Evolutionary conservation across 78 protist species (phyloP).

Genomic region (slime mould (Dictyostelium discoideum)): DNA sequence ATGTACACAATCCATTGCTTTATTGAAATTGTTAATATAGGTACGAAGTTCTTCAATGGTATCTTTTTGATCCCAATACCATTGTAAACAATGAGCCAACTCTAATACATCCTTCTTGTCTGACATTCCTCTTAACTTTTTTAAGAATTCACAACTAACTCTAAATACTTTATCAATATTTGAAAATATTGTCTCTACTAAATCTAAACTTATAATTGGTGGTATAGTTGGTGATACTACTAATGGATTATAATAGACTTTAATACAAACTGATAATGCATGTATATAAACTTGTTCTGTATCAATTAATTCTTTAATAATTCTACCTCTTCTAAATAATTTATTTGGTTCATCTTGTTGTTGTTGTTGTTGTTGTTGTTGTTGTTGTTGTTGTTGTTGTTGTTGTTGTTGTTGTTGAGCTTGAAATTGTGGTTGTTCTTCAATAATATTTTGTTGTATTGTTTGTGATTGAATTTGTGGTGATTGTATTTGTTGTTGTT

Average conservation of each 20-base stretch:
- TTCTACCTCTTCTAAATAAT: constrained; percentile 43
- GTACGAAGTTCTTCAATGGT: constrained; percentile 44
- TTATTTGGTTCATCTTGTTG: constrained; percentile 5
- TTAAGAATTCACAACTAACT: constrained; percentile 64
- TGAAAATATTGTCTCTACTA: constrained; percentile 43
- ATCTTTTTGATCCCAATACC: constrained; percentile 76
- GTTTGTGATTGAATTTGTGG: neutral
- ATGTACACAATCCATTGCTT: constrained; percentile 58
- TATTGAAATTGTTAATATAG: constrained; percentile 67
- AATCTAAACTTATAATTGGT: constrained; percentile 31
- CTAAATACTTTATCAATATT: constrained; percentile 68
- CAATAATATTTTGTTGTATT: too few relatives aligned
- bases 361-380: neutral
- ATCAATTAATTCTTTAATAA: constrained; percentile 62
- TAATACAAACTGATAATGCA: constrained; percentile 53
- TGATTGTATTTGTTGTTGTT: neutral
- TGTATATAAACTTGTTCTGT: constrained; percentile 70
- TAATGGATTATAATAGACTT: constrained; percentile 74
- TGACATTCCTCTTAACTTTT: constrained; percentile 39
- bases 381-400: neutral
- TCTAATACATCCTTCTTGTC: constrained; percentile 34
- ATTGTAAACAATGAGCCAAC: constrained; percentile 44
- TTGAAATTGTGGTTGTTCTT: too few relatives aligned
- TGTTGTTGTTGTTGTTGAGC: neutral
- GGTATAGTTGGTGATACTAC: constrained; percentile 61